These are phyloP conservation scores for Inga oerstediana DNA, from an alignment of 306 rosid genomes.

Conservation along the genomic window DNA sequence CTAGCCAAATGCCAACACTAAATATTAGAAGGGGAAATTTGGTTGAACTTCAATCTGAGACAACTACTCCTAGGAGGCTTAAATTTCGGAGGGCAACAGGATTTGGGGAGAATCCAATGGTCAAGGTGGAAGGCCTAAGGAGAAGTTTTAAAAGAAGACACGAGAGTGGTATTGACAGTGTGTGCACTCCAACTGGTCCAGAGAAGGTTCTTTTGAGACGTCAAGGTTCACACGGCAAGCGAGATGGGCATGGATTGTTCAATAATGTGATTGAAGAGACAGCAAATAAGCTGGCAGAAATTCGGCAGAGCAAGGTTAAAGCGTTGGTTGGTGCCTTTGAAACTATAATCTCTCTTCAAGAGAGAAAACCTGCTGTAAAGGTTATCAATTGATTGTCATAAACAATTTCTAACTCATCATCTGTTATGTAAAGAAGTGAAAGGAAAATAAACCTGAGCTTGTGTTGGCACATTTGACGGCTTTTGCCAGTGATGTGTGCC, in stretches of 20 bases:
- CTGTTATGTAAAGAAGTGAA: slow-evolving; percentile 36
- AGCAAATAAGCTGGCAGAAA: slow-evolving; percentile 79
- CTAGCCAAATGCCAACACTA: slow-evolving; percentile 37
- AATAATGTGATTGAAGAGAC: slow-evolving; percentile 92
- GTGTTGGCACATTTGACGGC: slow-evolving; percentile 35
- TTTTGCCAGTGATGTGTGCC: slow-evolving; percentile 35
- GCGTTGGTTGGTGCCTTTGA: slow-evolving; percentile 99
- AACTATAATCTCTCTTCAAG: slow-evolving; percentile 95
- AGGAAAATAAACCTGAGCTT: slow-evolving; percentile 52
- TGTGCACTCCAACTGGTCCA: slow-evolving; percentile 23
- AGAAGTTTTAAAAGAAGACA: slow-evolving; percentile 55
- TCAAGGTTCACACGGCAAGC: slow-evolving; percentile 72
- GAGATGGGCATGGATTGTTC: slow-evolving; percentile 72
- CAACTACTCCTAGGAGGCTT: slow-evolving; percentile 63
- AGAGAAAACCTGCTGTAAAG: slow-evolving; percentile 60
- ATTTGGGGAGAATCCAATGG: slow-evolving; percentile 44
- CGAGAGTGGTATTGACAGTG: slow-evolving; percentile 35
- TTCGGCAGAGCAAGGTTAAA: slow-evolving; percentile 91
- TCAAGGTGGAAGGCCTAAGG: slow-evolving; percentile 33
- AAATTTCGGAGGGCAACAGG: slow-evolving; percentile 65
- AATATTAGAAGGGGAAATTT: slow-evolving; percentile 75
- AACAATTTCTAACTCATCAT: not conserved
- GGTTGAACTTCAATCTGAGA: slow-evolving; percentile 52
- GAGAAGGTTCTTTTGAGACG: slow-evolving; percentile 76
- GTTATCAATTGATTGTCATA: slow-evolving; percentile 41